Evolutionary conservation across 345 rosid genomes (phyloP).

Genomic region (Heritiera fomes): DNA sequence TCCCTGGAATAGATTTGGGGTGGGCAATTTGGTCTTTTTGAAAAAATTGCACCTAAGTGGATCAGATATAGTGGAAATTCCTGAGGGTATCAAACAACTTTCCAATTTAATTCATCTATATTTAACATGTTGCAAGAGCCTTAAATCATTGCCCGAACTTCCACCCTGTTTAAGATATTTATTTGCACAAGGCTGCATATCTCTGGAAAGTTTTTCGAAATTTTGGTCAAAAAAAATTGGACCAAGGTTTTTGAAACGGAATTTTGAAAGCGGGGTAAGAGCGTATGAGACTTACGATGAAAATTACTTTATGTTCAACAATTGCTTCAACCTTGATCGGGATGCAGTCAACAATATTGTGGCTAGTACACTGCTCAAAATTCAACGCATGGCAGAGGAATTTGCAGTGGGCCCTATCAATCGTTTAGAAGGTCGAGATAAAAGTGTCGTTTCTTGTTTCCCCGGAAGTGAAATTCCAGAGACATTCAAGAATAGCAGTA

Average conservation of each 20-base stretch:
- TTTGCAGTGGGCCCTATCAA: neutral
- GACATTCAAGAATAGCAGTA: neutral
- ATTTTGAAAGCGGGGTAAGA: no score
- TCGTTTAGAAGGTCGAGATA: no score
- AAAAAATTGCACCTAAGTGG: neutral
- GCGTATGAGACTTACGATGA: no score
- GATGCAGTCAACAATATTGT: neutral
- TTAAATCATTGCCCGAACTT: no score
- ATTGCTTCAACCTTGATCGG: neutral
- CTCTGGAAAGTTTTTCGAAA: neutral
- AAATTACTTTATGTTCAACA: neutral
- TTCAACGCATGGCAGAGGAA: neutral
- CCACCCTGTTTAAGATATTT: no score
- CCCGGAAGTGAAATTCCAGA: neutral
- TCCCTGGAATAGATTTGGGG: no score
- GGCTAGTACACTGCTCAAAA: neutral
- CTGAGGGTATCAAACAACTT: neutral
- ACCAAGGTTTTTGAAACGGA: no score
- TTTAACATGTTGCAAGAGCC: no score
- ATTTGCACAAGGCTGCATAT: no score
- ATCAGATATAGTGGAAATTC: neutral
- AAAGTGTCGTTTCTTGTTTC: no score
- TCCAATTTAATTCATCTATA: neutral
- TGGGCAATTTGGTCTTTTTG: no score
- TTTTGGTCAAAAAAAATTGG: no score